These are phyloP conservation scores for Mucor piriformis DNA, from an alignment of 371 early-diverging fungal species.

Conservation along the genomic window DNA sequence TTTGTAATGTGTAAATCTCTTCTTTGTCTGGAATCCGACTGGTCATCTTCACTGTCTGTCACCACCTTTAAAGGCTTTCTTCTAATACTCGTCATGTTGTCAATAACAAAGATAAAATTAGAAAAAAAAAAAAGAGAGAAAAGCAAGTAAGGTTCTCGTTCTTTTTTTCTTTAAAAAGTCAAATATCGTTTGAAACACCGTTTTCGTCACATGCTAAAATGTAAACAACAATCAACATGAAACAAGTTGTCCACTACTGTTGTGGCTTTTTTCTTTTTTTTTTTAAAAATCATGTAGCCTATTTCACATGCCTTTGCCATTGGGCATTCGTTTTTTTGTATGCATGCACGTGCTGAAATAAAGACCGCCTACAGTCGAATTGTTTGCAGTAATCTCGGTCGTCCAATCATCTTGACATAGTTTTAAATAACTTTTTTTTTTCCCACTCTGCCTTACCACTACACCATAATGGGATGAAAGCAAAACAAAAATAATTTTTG, in stretches of 20 bases:
- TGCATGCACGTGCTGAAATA: too few species aligned
- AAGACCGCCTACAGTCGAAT: too few species aligned
- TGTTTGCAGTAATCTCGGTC: too few species aligned
- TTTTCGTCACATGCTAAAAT: not conserved
- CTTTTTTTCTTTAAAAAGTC: not conserved
- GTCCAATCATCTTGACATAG: too few species aligned
- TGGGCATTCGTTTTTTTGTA: too few species aligned
- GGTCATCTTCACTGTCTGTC: slow-evolving; percentile 56
- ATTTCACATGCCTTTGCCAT: too few species aligned
- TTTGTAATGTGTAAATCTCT: slow-evolving; percentile 44
- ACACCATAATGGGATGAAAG: too few species aligned
- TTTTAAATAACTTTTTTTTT: too few species aligned
- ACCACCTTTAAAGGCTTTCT: slow-evolving; percentile 44
- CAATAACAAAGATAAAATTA: slow-evolving; percentile 2
- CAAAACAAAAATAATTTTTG: too few species aligned
- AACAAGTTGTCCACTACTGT: not conserved
- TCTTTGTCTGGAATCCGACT: slow-evolving; percentile 40
- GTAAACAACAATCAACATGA: not conserved
- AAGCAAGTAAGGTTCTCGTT: not conserved
- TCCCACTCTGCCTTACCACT: too few species aligned
- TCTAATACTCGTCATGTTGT: slow-evolving; percentile 14
- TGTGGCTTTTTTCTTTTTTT: too few species aligned
- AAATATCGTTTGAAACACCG: not conserved
- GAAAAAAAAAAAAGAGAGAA: slow-evolving; percentile 8
- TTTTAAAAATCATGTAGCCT: too few species aligned